Evolutionary conservation across 1,139 yeast species (phyloP), one percentile per base, ranked within the genome.

Genomic region (Lodderomyces jiufengensis): DNA sequence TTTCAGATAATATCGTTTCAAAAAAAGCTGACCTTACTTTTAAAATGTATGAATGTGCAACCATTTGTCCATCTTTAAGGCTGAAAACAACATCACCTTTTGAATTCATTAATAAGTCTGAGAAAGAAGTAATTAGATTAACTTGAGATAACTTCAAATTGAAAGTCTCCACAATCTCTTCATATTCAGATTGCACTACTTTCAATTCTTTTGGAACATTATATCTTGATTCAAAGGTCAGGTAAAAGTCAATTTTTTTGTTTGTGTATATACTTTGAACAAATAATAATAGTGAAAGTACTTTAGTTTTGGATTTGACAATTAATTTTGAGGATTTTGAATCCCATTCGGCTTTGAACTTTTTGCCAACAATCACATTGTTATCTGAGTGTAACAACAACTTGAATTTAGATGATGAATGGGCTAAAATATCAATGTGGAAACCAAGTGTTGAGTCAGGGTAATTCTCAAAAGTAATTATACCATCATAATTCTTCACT

Each of bases 11-110:
- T 2, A 76, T 45, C 0, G 84, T 72, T 42, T 76, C 80, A 53
- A 86, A 85, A 50, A 71, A 84, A 0, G 78, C 79, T 30, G 81
- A 75, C 39, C 95, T 60, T 0, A 76, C 56, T 4, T 65, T 52
- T 16, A 87, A 53, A 6, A 85, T 56, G 24, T 66, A 64, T 4
- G 82, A 72, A 47, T 78, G 78, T 4, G 77, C 70, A 5, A 39
- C 43, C 2, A 61, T 24, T 10, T 53, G 55, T 5, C 71, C 77
- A 46, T 77, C 80, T 2, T 56, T 44, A 23, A 81, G 52, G 3
- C 36, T 43, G 2, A 66, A 44, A 2, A 41, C 30, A 1, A 68
- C 55, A 40, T 60, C 61, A 4, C 59, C 59, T 1, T 35, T 24
- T 11, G 43, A 33, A 3, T 43, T 48, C 12, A 44, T 32, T 13